A percentile compares a stretch with the other conserved stretches of the same genome.
These are phyloP conservation scores for Ascochyta pisi DNA, from an alignment of 2,329 filamentous ascomycete species.

Conservation along the genomic window DNA sequence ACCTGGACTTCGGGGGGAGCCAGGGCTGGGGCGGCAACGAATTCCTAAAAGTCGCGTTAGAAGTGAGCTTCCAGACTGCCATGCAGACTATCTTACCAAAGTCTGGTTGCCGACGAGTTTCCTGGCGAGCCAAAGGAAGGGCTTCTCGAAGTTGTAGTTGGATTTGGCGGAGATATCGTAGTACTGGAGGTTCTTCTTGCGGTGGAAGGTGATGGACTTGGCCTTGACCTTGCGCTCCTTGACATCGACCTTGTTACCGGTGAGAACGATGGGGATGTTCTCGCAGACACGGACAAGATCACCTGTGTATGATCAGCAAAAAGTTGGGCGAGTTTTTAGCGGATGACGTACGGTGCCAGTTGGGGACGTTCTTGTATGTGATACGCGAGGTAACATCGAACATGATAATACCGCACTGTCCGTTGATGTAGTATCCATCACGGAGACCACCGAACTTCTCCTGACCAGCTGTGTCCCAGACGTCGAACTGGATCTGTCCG, in stretches of 20 bases:
- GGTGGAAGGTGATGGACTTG: constrained; percentile 99
- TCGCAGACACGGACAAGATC: constrained; percentile 99
- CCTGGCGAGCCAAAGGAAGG: constrained; percentile 98
- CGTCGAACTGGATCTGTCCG: constrained; percentile 96
- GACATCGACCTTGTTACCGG: constrained; percentile 99
- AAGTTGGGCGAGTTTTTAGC: not conserved
- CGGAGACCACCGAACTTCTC: constrained; percentile 99
- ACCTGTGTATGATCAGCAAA: constrained; percentile 61
- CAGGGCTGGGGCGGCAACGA: constrained; percentile 92
- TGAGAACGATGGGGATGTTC: constrained; percentile 98
- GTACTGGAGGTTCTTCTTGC: constrained; percentile 99
- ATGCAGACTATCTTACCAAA: constrained; percentile 65
- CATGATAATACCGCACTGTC: constrained; percentile 99
- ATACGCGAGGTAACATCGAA: constrained; percentile 99
- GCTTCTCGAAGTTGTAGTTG: constrained; percentile 99
- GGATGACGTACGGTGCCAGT: constrained; percentile 92
- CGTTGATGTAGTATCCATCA: constrained; percentile 99
- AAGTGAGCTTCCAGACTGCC: constrained; percentile 9
- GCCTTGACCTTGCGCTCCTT: constrained; percentile 99
- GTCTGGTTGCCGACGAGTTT: constrained; percentile 95
- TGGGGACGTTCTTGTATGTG: constrained; percentile 99
- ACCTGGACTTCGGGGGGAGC: constrained; percentile 92
- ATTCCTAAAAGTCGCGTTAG: constrained; percentile 69
- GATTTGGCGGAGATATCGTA: constrained; percentile 99
- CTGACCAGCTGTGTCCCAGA: constrained; percentile 98